Evolutionary conservation across 1,284 basidiomycete species (phyloP).

Genomic region (Boletellus deceptivus): DNA sequence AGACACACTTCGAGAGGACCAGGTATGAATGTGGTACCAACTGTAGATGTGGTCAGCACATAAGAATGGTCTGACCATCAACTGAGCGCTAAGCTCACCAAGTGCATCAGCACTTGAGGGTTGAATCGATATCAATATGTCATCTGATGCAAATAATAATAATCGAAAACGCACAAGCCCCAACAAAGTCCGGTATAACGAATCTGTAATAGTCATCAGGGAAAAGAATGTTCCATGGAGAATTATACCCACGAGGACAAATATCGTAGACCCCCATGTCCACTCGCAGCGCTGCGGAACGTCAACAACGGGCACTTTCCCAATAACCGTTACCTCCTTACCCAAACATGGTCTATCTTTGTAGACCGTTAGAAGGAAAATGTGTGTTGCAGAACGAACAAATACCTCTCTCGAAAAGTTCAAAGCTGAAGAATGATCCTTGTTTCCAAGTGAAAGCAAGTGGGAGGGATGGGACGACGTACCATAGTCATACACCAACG

Average conservation of each 20-base stretch:
- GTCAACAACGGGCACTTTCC: no score
- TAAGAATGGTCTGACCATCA: background rate
- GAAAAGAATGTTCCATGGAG: no score
- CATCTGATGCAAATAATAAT: background rate
- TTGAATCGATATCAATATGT: background rate
- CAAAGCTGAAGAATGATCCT: background rate
- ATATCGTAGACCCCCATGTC: background rate
- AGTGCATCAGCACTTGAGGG: background rate
- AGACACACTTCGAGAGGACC: background rate
- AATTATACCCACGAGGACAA: no score
- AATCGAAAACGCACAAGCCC: background rate
- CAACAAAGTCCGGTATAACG: background rate
- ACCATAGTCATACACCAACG: conserved; percentile 8
- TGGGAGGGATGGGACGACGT: background rate
- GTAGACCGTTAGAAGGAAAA: background rate
- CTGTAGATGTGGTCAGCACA: background rate
- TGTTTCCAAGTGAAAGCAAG: background rate
- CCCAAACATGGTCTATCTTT: background rate
- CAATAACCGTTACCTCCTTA: background rate
- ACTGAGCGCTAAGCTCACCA: background rate
- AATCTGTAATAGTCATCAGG: background rate
- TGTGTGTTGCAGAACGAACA: background rate
- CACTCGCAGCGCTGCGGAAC: background rate
- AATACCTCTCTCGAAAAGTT: background rate
- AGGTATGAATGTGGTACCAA: background rate